phyloP scores from a whole-genome alignment of 129 eudicot species.

The Scalesia atractyloides region DNA sequence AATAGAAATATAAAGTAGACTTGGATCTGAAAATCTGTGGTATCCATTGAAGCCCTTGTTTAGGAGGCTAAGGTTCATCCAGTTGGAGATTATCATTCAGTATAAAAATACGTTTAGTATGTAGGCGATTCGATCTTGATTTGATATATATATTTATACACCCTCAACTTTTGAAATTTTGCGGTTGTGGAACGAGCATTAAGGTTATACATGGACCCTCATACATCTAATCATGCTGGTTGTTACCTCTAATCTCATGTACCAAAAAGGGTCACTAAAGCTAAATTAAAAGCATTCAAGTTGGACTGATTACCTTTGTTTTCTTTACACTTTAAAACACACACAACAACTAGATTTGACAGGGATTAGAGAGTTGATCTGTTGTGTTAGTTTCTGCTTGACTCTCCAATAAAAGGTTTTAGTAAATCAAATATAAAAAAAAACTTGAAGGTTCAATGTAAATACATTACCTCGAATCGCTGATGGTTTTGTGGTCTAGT shows the following conservation, averaged over 20 bases:
- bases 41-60: not conserved
- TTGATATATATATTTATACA: constrained; percentile 3
- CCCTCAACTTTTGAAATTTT: not conserved
- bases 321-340: constrained; percentile 33
- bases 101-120: not conserved
- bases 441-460: not conserved
- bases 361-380: constrained; percentile 23
- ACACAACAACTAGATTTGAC: constrained; percentile 26
- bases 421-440: not conserved
- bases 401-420: not conserved
- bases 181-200: constrained; percentile 1
- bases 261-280: constrained; percentile 35
- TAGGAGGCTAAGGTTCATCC: not conserved
- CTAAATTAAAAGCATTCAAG: constrained; percentile 35
- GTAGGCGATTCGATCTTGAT: not conserved
- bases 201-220: constrained; percentile 36
- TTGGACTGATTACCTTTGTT: constrained; percentile 34
- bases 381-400: constrained; percentile 14
- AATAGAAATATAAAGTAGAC: no score
- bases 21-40: no score
- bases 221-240: constrained; percentile 44
- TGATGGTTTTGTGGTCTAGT: no score
- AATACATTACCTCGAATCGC: not conserved
- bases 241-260: constrained; percentile 40
- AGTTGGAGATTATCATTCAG: not conserved